phyloP scores from a whole-genome alignment of 2,329 filamentous ascomycete genomes.

The Aureobasidium lini region DNA sequence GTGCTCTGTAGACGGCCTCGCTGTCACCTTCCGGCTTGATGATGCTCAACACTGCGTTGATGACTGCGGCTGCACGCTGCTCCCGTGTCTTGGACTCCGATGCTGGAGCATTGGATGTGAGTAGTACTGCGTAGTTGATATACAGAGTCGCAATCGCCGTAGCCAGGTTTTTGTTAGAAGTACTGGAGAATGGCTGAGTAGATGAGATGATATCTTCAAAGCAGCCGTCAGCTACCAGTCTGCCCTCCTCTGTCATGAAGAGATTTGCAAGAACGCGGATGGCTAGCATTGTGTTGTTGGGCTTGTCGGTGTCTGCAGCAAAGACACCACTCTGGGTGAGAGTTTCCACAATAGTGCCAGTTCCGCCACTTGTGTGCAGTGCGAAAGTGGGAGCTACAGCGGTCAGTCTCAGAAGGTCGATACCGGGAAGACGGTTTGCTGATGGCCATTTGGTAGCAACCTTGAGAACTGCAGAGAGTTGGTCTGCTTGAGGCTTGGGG shows the following conservation, averaged over 20 bases:
- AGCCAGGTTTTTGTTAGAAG: constrained; percentile 56
- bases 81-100: constrained; percentile 23
- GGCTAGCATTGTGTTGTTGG: constrained; percentile 83
- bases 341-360: constrained; percentile 51
- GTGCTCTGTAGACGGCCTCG: constrained; percentile 73
- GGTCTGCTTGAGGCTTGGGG: constrained; percentile 28
- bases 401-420: constrained; percentile 82
- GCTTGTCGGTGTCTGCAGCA: constrained; percentile 47
- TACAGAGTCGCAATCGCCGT: constrained; percentile 75
- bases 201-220: constrained; percentile 56
- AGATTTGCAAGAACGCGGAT: constrained; percentile 76
- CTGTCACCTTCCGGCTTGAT: constrained; percentile 51
- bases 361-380: constrained; percentile 46
- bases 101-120: constrained; percentile 36
- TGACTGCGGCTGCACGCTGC: constrained; percentile 25
- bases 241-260: constrained; percentile 67
- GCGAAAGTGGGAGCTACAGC: constrained; percentile 62
- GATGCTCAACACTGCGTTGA: constrained; percentile 25
- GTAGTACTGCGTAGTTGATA: constrained; percentile 76
- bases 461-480: constrained; percentile 54
- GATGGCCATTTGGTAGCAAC: constrained; percentile 74
- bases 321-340: constrained; percentile 54
- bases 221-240: constrained; percentile 47
- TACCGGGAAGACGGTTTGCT: constrained; percentile 68
- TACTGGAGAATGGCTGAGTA: constrained; percentile 55